These are phyloP conservation scores for Haematococcus sp. DNA, from an alignment of 139 green algal species.

Conservation along the genomic window DNA sequence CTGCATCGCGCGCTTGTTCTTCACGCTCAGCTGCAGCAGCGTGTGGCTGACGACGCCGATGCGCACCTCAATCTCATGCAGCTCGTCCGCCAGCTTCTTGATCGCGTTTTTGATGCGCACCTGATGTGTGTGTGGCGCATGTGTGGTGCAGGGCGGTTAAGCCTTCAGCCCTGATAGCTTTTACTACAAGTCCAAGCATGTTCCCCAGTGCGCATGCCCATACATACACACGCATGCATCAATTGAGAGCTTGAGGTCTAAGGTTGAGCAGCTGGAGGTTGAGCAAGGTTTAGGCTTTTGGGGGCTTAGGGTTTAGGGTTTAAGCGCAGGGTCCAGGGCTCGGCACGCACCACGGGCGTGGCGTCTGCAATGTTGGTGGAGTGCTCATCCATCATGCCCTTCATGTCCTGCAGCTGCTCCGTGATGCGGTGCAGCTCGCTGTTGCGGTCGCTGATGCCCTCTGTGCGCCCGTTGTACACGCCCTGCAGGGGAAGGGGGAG, in stretches of 20 bases:
- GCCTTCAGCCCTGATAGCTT: no score
- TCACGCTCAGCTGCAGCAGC: constrained; percentile 48
- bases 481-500: constrained; percentile 10
- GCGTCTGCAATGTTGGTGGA: constrained; percentile 76
- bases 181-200: no score
- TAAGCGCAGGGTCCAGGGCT: no score
- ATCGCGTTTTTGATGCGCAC: constrained; percentile 60
- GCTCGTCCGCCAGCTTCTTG: constrained; percentile 58
- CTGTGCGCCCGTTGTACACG: constrained; percentile 50
- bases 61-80: constrained; percentile 66
- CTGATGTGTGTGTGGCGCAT: not conserved
- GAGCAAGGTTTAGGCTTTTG: no score
- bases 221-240: not conserved
- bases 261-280: no score
- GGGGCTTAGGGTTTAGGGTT: no score
- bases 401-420: constrained; percentile 65
- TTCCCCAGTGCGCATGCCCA: no score
- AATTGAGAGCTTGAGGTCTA: not conserved
- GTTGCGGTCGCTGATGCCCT: constrained; percentile 64
- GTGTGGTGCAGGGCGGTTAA: no score
- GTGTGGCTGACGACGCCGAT: constrained; percentile 62
- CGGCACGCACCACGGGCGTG: constrained; percentile 65
- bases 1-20: constrained; percentile 39
- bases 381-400: constrained; percentile 65
- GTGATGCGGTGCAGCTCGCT: constrained; percentile 62